These are phyloP conservation scores for Sonneratia caseolaris DNA, from an alignment of 345 rosid genomes.

Conservation along the genomic window DNA sequence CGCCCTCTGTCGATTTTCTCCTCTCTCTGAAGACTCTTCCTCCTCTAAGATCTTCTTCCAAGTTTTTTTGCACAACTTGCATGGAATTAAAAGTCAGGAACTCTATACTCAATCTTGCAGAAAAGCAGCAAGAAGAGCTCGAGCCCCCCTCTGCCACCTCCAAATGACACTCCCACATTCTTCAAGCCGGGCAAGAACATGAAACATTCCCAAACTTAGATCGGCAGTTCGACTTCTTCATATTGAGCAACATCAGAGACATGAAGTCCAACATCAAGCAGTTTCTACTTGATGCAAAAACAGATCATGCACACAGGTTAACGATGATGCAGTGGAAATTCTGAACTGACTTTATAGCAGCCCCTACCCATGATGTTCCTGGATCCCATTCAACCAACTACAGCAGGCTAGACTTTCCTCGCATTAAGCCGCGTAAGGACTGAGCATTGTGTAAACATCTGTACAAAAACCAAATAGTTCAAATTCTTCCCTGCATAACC, in stretches of 20 bases:
- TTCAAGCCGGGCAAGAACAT: conserved; percentile 18
- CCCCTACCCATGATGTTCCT: background rate
- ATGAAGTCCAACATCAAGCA: background rate
- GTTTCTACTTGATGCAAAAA: background rate
- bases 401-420: conserved; percentile 4
- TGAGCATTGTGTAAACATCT: conserved; percentile 3
- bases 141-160: conserved; percentile 11
- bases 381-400: conserved; percentile 26
- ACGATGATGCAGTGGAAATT: conserved; percentile 23
- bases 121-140: conserved; percentile 17
- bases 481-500: background rate
- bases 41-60: background rate
- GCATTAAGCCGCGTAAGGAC: background rate
- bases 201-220: conserved; percentile 2
- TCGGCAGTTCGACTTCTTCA: background rate
- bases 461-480: conserved; percentile 4
- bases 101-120: background rate
- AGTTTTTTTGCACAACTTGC: background rate
- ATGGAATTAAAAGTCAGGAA: background rate
- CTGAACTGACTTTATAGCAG: background rate
- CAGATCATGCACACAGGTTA: conserved; percentile 15
- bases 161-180: conserved; percentile 17
- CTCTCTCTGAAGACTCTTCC: too few relatives aligned
- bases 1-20: background rate
- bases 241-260: background rate